Evolutionary conservation across 495 filamentous ascomycete species (phyloP).

Genomic region (Xylaria scruposa): DNA sequence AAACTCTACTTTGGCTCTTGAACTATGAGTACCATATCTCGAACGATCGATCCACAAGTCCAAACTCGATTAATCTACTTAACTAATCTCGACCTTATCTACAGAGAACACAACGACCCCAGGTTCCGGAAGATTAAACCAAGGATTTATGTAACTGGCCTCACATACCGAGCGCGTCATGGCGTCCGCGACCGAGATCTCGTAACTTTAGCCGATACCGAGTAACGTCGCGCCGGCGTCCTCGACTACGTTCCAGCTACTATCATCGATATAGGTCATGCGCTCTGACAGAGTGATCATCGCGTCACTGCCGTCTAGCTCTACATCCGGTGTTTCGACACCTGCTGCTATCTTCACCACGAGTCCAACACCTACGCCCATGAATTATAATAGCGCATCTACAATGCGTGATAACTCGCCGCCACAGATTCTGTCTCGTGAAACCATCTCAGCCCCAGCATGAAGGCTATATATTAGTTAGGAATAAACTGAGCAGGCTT

Average conservation of each 20-base stretch:
- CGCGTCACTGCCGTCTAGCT: not conserved
- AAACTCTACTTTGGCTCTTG: not conserved
- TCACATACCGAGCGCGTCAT: not conserved
- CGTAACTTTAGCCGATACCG: slow-evolving; percentile 1
- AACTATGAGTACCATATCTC: not conserved
- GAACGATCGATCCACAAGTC: not conserved
- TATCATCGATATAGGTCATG: not conserved
- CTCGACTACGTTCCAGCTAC: too few species aligned
- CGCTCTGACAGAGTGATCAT: not conserved
- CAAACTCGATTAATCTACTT: not conserved
- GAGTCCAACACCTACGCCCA: not conserved
- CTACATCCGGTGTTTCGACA: not conserved
- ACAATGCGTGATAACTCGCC: not conserved
- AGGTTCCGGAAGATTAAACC: not conserved
- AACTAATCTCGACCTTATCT: not conserved
- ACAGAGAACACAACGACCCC: not conserved
- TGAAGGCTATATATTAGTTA: not conserved
- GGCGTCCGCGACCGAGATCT: slow-evolving; percentile 10
- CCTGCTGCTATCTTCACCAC: not conserved
- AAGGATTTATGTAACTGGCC: not conserved
- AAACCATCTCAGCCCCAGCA: not conserved
- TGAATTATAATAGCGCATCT: not conserved
- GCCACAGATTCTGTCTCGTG: not conserved
- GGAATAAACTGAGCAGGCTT: not conserved
- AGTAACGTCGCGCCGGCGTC: not conserved